Percentiles rank a stretch among this genome's conserved stretches.
phyloP scores from a whole-genome alignment of 306 rosid genomes.

The Echinosophora koreensis region DNA sequence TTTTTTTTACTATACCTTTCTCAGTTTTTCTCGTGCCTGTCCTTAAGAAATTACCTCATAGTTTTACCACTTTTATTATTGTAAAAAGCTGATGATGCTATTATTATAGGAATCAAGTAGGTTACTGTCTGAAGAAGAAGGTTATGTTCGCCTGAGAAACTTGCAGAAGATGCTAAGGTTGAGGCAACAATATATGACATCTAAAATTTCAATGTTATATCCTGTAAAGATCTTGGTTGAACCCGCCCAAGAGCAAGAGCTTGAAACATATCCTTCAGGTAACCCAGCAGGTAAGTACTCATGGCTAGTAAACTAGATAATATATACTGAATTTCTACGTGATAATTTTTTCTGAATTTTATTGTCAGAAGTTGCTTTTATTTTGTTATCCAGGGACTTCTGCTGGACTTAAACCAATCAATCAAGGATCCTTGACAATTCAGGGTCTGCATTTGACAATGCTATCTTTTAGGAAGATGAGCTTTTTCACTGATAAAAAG shows the following conservation, averaged over 20 bases:
- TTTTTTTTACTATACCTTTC: constrained; percentile 15
- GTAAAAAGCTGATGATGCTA: constrained; percentile 44
- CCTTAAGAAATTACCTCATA: constrained; percentile 20
- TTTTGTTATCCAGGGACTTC: constrained; percentile 64
- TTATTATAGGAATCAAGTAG: constrained; percentile 69
- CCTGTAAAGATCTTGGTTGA: constrained; percentile 81
- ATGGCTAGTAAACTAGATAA: constrained; percentile 3
- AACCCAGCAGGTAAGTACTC: constrained; percentile 71
- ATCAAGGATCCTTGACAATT: constrained; percentile 87
- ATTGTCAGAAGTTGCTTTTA: constrained; percentile 31
- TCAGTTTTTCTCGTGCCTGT: constrained; percentile 8
- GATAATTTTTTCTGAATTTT: constrained; percentile 35
- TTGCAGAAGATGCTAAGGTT: constrained; percentile 70
- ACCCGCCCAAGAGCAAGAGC: constrained; percentile 92
- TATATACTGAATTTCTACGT: constrained; percentile 34
- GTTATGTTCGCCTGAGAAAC: constrained; percentile 68
- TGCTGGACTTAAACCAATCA: constrained; percentile 65
- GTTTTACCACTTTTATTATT: constrained; percentile 41
- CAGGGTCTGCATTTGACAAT: constrained; percentile 83
- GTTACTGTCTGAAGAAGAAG: constrained; percentile 69
- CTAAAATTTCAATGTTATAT: constrained; percentile 86
- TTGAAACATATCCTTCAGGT: constrained; percentile 86
- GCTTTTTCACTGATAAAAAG: constrained; percentile 92
- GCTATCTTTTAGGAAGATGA: constrained; percentile 83
- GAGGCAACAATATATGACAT: constrained; percentile 83